phyloP scores from a whole-genome alignment of 768 basidiomycete genomes.

The Leccinum disarticulatum region DNA sequence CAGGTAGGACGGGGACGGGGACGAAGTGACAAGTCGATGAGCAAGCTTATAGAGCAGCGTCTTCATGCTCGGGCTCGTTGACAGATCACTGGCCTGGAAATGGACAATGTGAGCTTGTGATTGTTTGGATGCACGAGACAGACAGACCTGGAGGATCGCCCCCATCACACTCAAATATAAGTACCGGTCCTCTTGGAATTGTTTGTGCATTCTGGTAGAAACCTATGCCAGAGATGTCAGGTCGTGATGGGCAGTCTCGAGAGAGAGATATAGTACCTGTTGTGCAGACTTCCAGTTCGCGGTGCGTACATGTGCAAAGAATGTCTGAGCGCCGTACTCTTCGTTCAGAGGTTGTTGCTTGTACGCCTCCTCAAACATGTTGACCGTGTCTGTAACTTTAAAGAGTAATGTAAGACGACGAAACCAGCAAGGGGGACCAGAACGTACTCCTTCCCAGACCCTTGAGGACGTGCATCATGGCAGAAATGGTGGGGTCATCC shows the following conservation, averaged over 20 bases:
- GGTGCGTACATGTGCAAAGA: constrained; percentile 80
- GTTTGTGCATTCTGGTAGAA: constrained; percentile 78
- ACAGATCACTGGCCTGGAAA: constrained; percentile 67
- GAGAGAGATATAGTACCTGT: constrained; percentile 47
- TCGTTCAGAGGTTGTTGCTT: constrained; percentile 80
- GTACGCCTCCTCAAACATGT: constrained; percentile 85
- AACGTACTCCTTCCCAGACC: constrained; percentile 67
- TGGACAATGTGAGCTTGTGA: constrained; percentile 10
- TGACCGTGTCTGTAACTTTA: constrained; percentile 72
- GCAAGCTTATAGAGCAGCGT: constrained; percentile 74
- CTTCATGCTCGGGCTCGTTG: constrained; percentile 62
- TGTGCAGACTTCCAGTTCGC: constrained; percentile 86
- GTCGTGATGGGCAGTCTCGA: background rate
- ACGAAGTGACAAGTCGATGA: constrained; percentile 66
- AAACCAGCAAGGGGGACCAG: background rate
- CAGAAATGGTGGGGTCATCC: constrained; percentile 70
- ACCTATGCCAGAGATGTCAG: constrained; percentile 43
- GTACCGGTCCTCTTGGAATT: constrained; percentile 79
- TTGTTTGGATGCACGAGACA: constrained; percentile 1
- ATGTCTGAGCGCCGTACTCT: constrained; percentile 79
- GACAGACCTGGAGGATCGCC: constrained; percentile 69
- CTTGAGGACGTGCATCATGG: constrained; percentile 82
- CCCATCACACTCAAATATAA: constrained; percentile 83
- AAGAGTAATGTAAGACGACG: background rate
- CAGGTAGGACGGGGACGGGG: constrained; percentile 60